Base-by-base conservation (phyloP, 495 filamentous ascomycete species). In the Daldinia decipiens region DNA sequence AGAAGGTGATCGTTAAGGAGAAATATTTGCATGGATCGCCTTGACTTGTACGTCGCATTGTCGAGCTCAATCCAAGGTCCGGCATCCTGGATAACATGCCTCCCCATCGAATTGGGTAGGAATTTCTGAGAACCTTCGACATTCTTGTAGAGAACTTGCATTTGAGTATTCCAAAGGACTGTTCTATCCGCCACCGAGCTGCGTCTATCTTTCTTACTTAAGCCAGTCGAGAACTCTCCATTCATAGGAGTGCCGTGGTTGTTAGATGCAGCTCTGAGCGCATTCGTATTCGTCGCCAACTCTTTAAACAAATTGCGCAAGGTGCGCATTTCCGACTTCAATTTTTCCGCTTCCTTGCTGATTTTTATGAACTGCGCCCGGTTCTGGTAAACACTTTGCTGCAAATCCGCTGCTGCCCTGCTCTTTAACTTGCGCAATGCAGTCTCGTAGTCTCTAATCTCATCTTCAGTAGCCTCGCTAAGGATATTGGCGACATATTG, bases 331-430 rank as follows among this genome's bases (percentile, higher is more conserved):
- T 99, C 95, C 51, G 89, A 87, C 76, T 97, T 98, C 58, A 99
- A 87, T 79, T 97, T 97, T 74, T 99, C 95, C 2, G 97, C 97
- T 80, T 99, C 96, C 81, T 97, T 95, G 78, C 93, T 97, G 79
- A 99, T 98, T 74, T 96, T 95, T 83, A 99, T 97, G 80, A 99
- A 99, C 74, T 98, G 95, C 0, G 94, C 97, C 51, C 95, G 90
- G 79, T 99, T 99, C 76, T 98, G 94, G 79, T 95, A 97, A 34
- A 99, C 93, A 82, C 93, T 99, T 73, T 96, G 92, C 74, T 98
- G 96, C 9, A 99, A 85, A 74, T 98, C 93, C 32, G 89, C 89
- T 3, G 94, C 93, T 1, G 93, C 94, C 38, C 92, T 87, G 68
- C 88, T 89, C 74, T 94, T 93, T 53, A 95, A 83, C 74, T 93